Conservation (phyloP, 2,329 filamentous ascomycete genomes). For the Harringtonia aguacate region DNA sequence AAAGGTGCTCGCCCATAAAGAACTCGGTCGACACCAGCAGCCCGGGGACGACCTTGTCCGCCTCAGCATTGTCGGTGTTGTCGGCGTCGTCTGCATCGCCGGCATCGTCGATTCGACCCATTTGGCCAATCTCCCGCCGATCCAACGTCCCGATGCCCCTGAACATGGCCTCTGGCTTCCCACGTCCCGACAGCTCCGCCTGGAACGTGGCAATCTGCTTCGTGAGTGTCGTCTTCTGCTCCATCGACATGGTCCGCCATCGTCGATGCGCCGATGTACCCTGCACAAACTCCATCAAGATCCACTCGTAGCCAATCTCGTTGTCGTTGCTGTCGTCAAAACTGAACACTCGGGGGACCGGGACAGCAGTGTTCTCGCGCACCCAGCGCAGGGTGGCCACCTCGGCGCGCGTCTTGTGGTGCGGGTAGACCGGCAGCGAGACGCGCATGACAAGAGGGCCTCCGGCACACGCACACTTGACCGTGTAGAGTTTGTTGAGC, state of each 20-base stretch:
- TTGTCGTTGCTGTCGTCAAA: constrained; percentile 1
- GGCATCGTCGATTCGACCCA: too few species aligned
- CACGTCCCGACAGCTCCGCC: neutral
- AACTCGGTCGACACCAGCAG: neutral
- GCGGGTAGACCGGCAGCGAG: neutral
- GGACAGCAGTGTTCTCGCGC: neutral
- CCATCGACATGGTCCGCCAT: neutral
- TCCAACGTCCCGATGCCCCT: neutral
- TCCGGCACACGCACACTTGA: neutral
- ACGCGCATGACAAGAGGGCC: neutral
- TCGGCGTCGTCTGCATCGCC: neutral
- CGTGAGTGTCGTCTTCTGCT: neutral
- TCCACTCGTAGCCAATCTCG: constrained; percentile 1
- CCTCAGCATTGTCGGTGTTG: neutral
- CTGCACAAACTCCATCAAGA: neutral
- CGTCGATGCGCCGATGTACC: neutral
- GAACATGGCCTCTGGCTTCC: neutral
- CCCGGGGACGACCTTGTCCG: neutral
- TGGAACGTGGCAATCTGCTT: neutral
- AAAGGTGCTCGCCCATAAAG: neutral
- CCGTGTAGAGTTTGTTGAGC: neutral
- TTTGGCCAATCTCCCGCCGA: too few species aligned
- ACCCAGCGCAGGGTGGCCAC: constrained; percentile 1
- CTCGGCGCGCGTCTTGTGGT: neutral
- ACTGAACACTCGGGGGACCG: neutral